phyloP scores from a whole-genome alignment of 441 rosid genomes.

The Aleurites moluccanus region DNA sequence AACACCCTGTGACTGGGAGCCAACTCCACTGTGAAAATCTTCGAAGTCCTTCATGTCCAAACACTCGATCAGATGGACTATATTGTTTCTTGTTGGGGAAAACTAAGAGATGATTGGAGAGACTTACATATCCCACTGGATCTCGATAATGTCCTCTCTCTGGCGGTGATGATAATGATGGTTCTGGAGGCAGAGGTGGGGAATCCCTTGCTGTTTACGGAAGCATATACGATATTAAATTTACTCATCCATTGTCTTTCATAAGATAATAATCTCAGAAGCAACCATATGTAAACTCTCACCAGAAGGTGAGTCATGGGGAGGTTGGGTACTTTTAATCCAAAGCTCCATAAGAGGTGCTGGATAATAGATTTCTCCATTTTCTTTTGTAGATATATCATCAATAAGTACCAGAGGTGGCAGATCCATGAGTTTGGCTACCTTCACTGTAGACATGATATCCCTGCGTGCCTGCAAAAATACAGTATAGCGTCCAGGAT shows the following conservation, averaged over 20 bases:
- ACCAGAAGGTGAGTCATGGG: slow-evolving; percentile 65
- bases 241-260: slow-evolving; percentile 15
- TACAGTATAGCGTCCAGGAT: neutral
- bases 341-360: slow-evolving; percentile 65
- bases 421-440: slow-evolving; percentile 58
- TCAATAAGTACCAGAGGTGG: slow-evolving; percentile 60
- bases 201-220: slow-evolving; percentile 50
- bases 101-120: slow-evolving; percentile 7
- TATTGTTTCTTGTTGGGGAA: slow-evolving; percentile 12
- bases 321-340: slow-evolving; percentile 54
- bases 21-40: slow-evolving; percentile 48
- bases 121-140: slow-evolving; percentile 51
- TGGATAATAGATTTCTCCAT: slow-evolving; percentile 53
- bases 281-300: slow-evolving; percentile 27
- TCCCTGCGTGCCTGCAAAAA: slow-evolving; percentile 43
- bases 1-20: slow-evolving; percentile 39
- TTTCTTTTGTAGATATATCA: slow-evolving; percentile 28
- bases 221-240: slow-evolving; percentile 12
- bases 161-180: slow-evolving; percentile 45
- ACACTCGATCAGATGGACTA: slow-evolving; percentile 31
- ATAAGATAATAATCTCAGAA: slow-evolving; percentile 22
- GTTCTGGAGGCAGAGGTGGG: slow-evolving; percentile 45
- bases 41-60: slow-evolving; percentile 41
- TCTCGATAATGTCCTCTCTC: slow-evolving; percentile 37
- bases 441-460: slow-evolving; percentile 42